These are phyloP conservation scores for Cercophora samala DNA, from an alignment of 495 filamentous ascomycete species.

Conservation along the genomic window DNA sequence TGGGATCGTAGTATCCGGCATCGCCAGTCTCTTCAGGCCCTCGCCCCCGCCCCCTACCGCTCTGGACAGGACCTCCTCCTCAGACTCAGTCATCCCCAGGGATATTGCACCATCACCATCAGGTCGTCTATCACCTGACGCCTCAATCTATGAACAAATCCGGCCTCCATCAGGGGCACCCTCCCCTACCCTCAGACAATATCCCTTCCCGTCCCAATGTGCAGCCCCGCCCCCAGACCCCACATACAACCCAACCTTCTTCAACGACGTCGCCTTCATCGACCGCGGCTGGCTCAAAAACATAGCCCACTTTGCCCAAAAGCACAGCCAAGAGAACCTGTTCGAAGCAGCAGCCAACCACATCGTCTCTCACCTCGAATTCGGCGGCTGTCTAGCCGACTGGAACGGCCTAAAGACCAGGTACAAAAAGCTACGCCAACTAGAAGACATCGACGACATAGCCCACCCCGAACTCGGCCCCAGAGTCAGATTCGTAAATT, in stretches of 20 bases:
- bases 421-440: slow-evolving; percentile 59
- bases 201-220: slow-evolving; percentile 21
- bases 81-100: not conserved
- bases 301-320: slow-evolving; percentile 72
- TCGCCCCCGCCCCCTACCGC: slow-evolving; percentile 40
- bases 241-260: slow-evolving; percentile 68
- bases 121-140: slow-evolving; percentile 30
- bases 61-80: slow-evolving; percentile 20
- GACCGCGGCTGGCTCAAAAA: slow-evolving; percentile 64
- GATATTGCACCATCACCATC: slow-evolving; percentile 5
- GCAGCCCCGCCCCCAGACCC: slow-evolving; percentile 44
- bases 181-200: slow-evolving; percentile 20
- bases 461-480: slow-evolving; percentile 9
- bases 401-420: slow-evolving; percentile 64
- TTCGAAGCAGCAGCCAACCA: slow-evolving; percentile 66
- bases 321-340: slow-evolving; percentile 66
- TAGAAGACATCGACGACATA: slow-evolving; percentile 65
- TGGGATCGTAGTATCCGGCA: slow-evolving; percentile 74
- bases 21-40: slow-evolving; percentile 70
- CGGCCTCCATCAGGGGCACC: slow-evolving; percentile 29
- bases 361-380: slow-evolving; percentile 76
- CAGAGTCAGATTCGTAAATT: slow-evolving; percentile 78
- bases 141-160: slow-evolving; percentile 37
- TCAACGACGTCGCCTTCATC: slow-evolving; percentile 64
- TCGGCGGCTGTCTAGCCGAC: slow-evolving; percentile 77